phyloP scores from a whole-genome alignment of 1,284 basidiomycete species.

The Stereum hirsutum region DNA sequence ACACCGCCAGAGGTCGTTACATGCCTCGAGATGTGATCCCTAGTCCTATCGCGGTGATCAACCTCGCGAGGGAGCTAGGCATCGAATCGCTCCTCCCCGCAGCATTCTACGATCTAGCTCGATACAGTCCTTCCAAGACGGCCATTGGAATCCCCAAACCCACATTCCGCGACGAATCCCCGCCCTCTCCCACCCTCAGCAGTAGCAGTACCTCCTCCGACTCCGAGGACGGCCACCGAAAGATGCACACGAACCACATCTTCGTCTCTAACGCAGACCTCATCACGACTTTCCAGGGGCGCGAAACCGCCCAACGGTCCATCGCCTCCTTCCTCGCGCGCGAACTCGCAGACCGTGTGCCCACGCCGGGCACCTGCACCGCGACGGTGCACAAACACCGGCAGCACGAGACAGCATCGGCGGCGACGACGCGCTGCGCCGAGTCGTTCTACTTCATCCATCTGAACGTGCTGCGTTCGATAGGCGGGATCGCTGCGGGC shows the following conservation, averaged over 20 bases:
- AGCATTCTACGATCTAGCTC: slow-evolving; percentile 63
- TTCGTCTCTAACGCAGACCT: slow-evolving; percentile 38
- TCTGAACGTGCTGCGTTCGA: slow-evolving; percentile 58
- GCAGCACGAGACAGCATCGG: too few relatives aligned
- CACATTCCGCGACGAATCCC: slow-evolving; percentile 7
- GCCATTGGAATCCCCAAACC: slow-evolving; percentile 31
- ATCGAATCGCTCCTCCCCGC: slow-evolving; percentile 47
- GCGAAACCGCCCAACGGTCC: slow-evolving; percentile 53
- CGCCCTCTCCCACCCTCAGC: too few relatives aligned
- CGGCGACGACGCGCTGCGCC: too few relatives aligned
- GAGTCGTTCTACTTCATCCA: slow-evolving; percentile 70
- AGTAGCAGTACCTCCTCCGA: slow-evolving; percentile 10
- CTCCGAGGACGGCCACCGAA: slow-evolving; percentile 4
- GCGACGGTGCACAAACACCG: slow-evolving; percentile 33
- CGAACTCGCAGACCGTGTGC: slow-evolving; percentile 39
- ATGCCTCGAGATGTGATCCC: slow-evolving; percentile 34
- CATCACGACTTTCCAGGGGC: slow-evolving; percentile 43
- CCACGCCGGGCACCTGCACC: slow-evolving; percentile 23
- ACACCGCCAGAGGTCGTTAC: too few relatives aligned
- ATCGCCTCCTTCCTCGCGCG: slow-evolving; percentile 51
- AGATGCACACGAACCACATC: slow-evolving; percentile 7
- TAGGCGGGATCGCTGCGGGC: slow-evolving; percentile 60
- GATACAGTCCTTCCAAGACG: slow-evolving; percentile 63
- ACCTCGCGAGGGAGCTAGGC: slow-evolving; percentile 55
- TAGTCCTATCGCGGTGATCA: slow-evolving; percentile 55